phyloP scores from a whole-genome alignment of 345 rosid genomes.

The Kernera saxatilis region DNA sequence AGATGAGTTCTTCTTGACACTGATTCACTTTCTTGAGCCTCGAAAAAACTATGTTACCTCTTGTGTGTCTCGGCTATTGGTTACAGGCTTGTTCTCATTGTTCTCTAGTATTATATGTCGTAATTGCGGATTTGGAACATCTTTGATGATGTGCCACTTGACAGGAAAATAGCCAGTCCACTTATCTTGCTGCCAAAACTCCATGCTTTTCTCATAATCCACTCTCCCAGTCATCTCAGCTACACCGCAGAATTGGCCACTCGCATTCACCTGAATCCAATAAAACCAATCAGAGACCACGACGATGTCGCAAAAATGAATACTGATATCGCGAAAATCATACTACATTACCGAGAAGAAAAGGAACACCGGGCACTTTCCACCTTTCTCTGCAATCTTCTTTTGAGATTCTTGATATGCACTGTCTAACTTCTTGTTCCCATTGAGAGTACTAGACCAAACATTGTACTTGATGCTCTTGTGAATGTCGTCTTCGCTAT shows the following conservation, averaged over 20 bases:
- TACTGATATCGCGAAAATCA: not conserved
- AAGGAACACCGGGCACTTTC: conserved; percentile 53
- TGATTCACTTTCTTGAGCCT: not conserved
- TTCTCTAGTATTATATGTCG: conserved; percentile 59
- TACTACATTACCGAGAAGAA: conserved; percentile 52
- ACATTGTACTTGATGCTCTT: conserved; percentile 69
- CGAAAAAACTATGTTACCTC: conserved; percentile 37
- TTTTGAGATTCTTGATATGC: conserved; percentile 48
- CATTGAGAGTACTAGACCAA: conserved; percentile 66
- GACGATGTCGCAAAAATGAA: not conserved
- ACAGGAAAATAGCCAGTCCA: conserved; percentile 68
- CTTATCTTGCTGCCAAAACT: conserved; percentile 80
- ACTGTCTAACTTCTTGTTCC: conserved; percentile 52
- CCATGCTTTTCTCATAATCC: conserved; percentile 54
- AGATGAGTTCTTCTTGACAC: not conserved
- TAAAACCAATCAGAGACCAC: not conserved
- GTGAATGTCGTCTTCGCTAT: conserved; percentile 63
- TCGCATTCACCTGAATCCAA: conserved; percentile 56
- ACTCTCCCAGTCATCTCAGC: conserved; percentile 67
- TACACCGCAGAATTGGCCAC: conserved; percentile 72
- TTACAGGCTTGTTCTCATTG: conserved; percentile 69
- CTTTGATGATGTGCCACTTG: conserved; percentile 68
- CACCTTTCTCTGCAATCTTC: conserved; percentile 33
- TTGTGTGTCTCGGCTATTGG: conserved; percentile 75
- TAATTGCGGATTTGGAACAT: conserved; percentile 53